Base-by-base conservation (phyloP, 1,284 basidiomycete genomes). In the Malassezia nana region DNA sequence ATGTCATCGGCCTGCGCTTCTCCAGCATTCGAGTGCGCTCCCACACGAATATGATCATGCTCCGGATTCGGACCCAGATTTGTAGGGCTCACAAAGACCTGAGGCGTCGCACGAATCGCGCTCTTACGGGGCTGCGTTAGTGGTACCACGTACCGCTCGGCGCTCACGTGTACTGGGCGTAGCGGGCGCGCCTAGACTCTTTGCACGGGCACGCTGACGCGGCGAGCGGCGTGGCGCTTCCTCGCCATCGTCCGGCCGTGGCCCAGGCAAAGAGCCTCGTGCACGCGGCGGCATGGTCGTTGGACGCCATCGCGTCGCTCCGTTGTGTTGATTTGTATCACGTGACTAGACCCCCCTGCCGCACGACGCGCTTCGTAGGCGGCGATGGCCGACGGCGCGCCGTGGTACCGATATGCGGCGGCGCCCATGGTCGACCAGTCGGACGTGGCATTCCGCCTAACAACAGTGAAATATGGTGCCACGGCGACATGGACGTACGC, bases 341-440 rank as follows among this genome's bases (percentile, higher is more conserved):
- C 52, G 52, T 54, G 46, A 44, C 12, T 29, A 25, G 25, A 39
- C 6, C 29, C 13, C 16, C 18, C 16, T 1, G 45, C 24, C 33
- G 33, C 22, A 9, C 25, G 45, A 4, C 12, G 16, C 18, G 44
- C 20, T n/a, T 7, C 42, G 2, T 28, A 16, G 56, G 39, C 46
- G 9, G 50, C 54, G 40, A 39, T 52, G 13, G 52, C 28, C 59
- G 51, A 38, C 25, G 60, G 44, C 29, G 26, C 49, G 54, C 38
- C 54, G 16, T 56, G 54, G 54, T 56, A 29, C 20, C 57, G 52
- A 3, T 61, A 66, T 52, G 62, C 53, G 20, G 55, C 63, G 3
- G 65, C 65, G n/a, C 65, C 65, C 6, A 66, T 66, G 66, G 64
- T 68, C n/a, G 58, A 60, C 7, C 66, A 68, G 55, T 68, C 66